Percentiles rank a stretch among this genome's conserved stretches.
These are phyloP conservation scores for Syzygium syzygioides DNA, from an alignment of 441 rosid genomes.

Conservation along the genomic window DNA sequence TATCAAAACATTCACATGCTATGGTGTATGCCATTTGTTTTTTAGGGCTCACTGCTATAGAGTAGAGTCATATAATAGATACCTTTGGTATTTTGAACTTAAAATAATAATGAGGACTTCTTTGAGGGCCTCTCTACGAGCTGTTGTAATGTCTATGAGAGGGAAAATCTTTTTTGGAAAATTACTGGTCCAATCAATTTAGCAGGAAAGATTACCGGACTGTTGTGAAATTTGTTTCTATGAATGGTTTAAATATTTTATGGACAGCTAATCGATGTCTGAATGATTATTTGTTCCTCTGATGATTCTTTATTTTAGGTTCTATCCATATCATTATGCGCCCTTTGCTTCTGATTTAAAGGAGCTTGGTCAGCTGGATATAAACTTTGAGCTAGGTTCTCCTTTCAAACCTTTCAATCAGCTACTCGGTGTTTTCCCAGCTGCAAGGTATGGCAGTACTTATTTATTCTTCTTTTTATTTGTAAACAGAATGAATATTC, in stretches of 20 bases:
- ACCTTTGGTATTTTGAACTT: background rate
- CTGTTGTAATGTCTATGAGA: background rate
- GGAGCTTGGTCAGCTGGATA: slow-evolving; percentile 60
- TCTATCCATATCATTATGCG: slow-evolving; percentile 94
- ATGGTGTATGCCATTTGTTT: background rate
- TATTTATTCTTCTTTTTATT: background rate
- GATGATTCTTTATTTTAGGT: slow-evolving; percentile 48
- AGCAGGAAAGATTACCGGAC: background rate
- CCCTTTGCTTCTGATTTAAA: slow-evolving; percentile 98
- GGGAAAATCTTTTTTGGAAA: background rate
- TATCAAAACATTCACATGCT: background rate
- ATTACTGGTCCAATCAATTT: background rate
- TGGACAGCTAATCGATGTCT: background rate
- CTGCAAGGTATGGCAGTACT: slow-evolving; percentile 60
- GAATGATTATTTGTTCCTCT: background rate
- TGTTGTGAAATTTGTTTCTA: background rate
- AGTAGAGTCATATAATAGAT: background rate
- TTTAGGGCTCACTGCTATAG: background rate
- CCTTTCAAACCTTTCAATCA: slow-evolving; percentile 95
- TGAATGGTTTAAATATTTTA: background rate
- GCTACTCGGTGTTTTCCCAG: slow-evolving; percentile 90
- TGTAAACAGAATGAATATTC: background rate
- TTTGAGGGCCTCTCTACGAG: background rate
- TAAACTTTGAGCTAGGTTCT: slow-evolving; percentile 64
- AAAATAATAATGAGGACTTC: background rate